phyloP scores from a whole-genome alignment of 2,329 filamentous ascomycete genomes.

The Colletotrichum salicis region DNA sequence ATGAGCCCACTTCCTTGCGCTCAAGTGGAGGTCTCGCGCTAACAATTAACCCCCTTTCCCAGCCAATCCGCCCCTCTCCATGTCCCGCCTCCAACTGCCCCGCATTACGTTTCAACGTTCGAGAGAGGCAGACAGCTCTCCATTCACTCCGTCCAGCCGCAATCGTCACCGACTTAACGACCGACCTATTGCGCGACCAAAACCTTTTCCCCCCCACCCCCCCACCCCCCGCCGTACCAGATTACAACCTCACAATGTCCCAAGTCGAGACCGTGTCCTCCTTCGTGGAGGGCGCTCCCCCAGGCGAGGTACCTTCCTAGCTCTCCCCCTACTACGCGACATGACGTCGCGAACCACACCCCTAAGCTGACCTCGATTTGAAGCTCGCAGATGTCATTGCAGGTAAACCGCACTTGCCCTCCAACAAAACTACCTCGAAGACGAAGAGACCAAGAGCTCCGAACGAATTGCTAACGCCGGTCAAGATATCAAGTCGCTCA shows the following conservation, averaged over 20 bases:
- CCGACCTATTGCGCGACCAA: not conserved
- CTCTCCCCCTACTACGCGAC: slow-evolving; percentile 19
- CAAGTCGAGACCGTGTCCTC: slow-evolving; percentile 75
- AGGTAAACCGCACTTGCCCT: slow-evolving; percentile 64
- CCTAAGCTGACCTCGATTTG: slow-evolving; percentile 35
- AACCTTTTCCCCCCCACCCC: not conserved
- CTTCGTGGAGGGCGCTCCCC: slow-evolving; percentile 93
- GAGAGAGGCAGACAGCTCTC: slow-evolving; percentile 4
- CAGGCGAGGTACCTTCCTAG: slow-evolving; percentile 81
- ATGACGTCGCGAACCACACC: slow-evolving; percentile 20
- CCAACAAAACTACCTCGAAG: slow-evolving; percentile 1
- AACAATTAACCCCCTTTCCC: slow-evolving; percentile 32
- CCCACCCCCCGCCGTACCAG: not conserved
- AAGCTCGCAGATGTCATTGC: slow-evolving; percentile 89
- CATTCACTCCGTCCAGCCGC: not conserved
- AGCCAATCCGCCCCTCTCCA: slow-evolving; percentile 22
- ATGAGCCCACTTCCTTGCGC: not conserved
- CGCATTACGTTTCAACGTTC: slow-evolving; percentile 35
- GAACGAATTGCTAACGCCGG: slow-evolving; percentile 24
- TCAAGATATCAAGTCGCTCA: slow-evolving; percentile 89
- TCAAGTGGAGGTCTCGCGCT: slow-evolving; percentile 18
- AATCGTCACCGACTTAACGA: slow-evolving; percentile 15
- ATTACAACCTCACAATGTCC: slow-evolving; percentile 42
- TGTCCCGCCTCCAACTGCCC: slow-evolving; percentile 31
- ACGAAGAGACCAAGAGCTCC: not conserved